Evolutionary conservation across 1,139 yeast genomes (phyloP).

Genomic region (Pichia cactophila): DNA sequence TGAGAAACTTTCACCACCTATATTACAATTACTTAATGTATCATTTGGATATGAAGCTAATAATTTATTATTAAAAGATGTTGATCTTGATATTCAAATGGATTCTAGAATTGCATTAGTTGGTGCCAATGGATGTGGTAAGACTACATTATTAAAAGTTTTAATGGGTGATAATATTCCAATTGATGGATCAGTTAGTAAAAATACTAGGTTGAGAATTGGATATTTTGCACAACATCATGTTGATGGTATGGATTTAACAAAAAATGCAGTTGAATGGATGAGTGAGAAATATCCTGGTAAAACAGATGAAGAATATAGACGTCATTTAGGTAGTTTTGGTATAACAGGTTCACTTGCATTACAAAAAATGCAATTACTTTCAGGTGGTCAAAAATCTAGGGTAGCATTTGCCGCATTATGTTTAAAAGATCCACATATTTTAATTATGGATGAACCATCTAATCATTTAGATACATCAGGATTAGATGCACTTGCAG

Average conservation of each 20-base stretch:
- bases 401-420: conserved; percentile 97
- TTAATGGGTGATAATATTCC: conserved; percentile 75
- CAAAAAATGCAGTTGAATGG: conserved; percentile 88
- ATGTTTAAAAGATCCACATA: conserved; percentile 87
- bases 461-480: conserved; percentile 97
- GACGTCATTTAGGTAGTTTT: conserved; percentile 93
- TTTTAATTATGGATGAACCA: conserved; percentile 92
- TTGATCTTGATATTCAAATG: conserved; percentile 85
- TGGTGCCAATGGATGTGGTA: conserved; percentile 99
- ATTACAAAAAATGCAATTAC: conserved; percentile 77
- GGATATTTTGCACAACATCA: conserved; percentile 99
- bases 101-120: conserved; percentile 92
- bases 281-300: conserved; percentile 89
- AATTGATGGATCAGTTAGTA: conserved; percentile 61
- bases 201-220: conserved; percentile 80
- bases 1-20: conserved; percentile 88
- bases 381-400: conserved; percentile 98
- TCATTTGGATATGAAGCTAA: conserved; percentile 73
- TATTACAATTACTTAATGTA: conserved; percentile 79
- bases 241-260: conserved; percentile 93
- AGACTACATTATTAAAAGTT: conserved; percentile 83
- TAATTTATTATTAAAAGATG: conserved; percentile 58
- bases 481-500: conserved; percentile 92
- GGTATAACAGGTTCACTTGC: conserved; percentile 96
- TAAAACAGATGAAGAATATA: conserved; percentile 90